Conservation (phyloP, 2,329 filamentous ascomycete species). For the Biscogniauxia marginata region DNA sequence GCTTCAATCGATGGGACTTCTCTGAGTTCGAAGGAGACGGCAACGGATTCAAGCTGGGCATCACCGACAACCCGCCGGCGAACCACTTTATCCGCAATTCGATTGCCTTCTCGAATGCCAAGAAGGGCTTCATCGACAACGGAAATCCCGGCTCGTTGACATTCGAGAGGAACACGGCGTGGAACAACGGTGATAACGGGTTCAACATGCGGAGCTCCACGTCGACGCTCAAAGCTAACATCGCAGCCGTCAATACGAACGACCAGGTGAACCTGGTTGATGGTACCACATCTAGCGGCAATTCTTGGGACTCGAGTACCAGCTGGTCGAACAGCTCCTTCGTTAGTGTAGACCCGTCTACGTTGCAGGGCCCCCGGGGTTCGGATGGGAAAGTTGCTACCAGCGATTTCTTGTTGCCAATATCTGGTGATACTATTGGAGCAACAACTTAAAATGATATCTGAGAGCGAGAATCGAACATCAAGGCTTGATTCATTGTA, state of each 20-base stretch:
- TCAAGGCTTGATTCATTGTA: no score
- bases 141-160: slow-evolving; percentile 40
- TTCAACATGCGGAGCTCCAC: slow-evolving; percentile 38
- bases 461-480: neutral
- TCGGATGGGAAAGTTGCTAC: slow-evolving; percentile 37
- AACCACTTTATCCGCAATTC: slow-evolving; percentile 43
- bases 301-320: slow-evolving; percentile 40
- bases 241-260: slow-evolving; percentile 37
- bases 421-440: slow-evolving; percentile 37
- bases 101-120: slow-evolving; percentile 42
- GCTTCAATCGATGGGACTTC: slow-evolving; percentile 45
- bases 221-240: slow-evolving; percentile 37
- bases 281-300: slow-evolving; percentile 32
- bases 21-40: slow-evolving; percentile 43
- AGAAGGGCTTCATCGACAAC: slow-evolving; percentile 47
- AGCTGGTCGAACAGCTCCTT: slow-evolving; percentile 41
- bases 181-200: slow-evolving; percentile 43
- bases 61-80: slow-evolving; percentile 38
- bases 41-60: slow-evolving; percentile 47
- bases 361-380: slow-evolving; percentile 36
- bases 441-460: slow-evolving; percentile 35
- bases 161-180: slow-evolving; percentile 44
- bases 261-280: slow-evolving; percentile 25
- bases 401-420: slow-evolving; percentile 41
- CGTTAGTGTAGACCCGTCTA: slow-evolving; percentile 34